Percentiles rank a stretch among this genome's conserved stretches.
Evolutionary conservation across 2,329 filamentous ascomycete species (phyloP).

Genomic region (Ceratocystis papillata): DNA sequence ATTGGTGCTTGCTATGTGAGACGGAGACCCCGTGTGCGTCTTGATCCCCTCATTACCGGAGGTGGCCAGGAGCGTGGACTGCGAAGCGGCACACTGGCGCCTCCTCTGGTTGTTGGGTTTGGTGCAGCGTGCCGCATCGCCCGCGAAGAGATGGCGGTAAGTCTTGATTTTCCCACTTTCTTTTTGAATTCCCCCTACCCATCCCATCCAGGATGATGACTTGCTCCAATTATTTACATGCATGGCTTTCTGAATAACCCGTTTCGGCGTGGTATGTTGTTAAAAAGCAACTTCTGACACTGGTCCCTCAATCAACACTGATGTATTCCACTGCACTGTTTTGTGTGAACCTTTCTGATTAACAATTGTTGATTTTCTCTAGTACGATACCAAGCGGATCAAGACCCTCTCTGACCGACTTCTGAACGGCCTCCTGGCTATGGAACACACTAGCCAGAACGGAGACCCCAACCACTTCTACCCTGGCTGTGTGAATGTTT

Average conservation of each 20-base stretch:
- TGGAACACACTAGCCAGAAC: conserved; percentile 90
- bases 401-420: conserved; percentile 72
- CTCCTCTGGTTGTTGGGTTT: conserved; percentile 80
- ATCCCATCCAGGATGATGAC: conserved; percentile 54
- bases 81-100: conserved; percentile 85
- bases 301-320: conserved; percentile 17
- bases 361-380: conserved; percentile 18
- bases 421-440: conserved; percentile 65
- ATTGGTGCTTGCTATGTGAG: conserved; percentile 94
- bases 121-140: conserved; percentile 92
- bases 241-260: conserved; percentile 78
- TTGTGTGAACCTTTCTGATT: conserved; percentile 13
- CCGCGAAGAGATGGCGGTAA: conserved; percentile 79
- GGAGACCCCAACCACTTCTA: conserved; percentile 77
- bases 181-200: conserved; percentile 20
- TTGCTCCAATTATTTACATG: conserved; percentile 57
- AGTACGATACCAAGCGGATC: conserved; percentile 91
- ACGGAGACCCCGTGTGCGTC: conserved; percentile 78
- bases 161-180: conserved; percentile 31
- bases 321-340: background rate
- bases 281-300: conserved; percentile 57
- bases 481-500: conserved; percentile 94
- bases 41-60: conserved; percentile 92
- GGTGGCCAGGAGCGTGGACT: conserved; percentile 93
- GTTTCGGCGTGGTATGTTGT: conserved; percentile 51